Evolutionary conservation across 345 rosid species (phyloP).

Genomic region (Garcia nutans): DNA sequence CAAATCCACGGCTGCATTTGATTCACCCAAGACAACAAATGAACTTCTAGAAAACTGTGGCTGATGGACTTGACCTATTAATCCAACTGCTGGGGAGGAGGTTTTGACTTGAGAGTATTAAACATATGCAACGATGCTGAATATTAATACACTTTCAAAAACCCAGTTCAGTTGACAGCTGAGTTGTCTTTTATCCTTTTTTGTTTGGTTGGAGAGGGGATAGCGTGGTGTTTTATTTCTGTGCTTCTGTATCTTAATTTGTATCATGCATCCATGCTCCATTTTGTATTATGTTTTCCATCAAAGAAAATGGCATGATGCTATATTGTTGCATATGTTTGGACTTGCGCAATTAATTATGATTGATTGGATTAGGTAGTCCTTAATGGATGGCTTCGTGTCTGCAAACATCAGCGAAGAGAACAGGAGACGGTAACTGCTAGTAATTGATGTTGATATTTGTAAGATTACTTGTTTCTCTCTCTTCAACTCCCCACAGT

Average conservation of each 20-base stretch:
- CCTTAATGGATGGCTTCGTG: conserved; percentile 90
- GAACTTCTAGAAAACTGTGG: background rate
- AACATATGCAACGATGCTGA: background rate
- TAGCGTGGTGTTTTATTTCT: background rate
- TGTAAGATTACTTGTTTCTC: conserved; percentile 9
- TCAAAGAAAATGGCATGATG: conserved; percentile 7
- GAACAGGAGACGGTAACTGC: conserved; percentile 74
- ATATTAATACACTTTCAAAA: background rate
- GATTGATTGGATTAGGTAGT: conserved; percentile 45
- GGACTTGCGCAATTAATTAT: conserved; percentile 10
- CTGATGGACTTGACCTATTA: background rate
- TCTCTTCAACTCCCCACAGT: background rate
- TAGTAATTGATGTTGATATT: conserved; percentile 1
- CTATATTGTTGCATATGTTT: conserved; percentile 20
- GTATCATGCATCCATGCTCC: background rate
- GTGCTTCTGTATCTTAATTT: background rate
- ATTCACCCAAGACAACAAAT: background rate
- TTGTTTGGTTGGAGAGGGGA: background rate
- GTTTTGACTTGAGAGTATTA: background rate
- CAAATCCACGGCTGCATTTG: background rate
- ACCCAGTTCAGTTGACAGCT: background rate
- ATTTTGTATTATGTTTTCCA: conserved; percentile 1
- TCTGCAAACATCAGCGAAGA: conserved; percentile 72
- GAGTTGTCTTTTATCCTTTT: background rate
- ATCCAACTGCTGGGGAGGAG: background rate